Evolutionary conservation across 2,329 filamentous ascomycete species (phyloP).

Genomic region (Monosporascus sp.): DNA sequence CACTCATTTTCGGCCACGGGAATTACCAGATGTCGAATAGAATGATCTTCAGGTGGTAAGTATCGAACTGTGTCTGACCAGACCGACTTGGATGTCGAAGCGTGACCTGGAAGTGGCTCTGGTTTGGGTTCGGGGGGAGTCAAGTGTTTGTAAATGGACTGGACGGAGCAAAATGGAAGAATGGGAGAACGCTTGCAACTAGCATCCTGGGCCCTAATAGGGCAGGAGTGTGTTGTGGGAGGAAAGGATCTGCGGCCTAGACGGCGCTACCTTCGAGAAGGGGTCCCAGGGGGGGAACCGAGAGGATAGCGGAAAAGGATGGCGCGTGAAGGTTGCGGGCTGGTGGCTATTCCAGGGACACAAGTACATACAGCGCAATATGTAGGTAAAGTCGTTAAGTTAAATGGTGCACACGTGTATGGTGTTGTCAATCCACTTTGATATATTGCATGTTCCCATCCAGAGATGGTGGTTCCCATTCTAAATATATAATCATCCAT

Average conservation of each 20-base stretch:
- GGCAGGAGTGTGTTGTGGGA: slow-evolving; percentile 18
- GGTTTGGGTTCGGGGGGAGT: neutral
- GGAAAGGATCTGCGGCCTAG: slow-evolving; percentile 25
- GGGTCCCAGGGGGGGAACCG: neutral
- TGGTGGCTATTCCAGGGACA: neutral
- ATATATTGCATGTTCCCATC: too few species aligned
- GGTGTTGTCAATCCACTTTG: too few species aligned
- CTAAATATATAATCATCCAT: too few species aligned
- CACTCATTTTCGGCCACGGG: neutral
- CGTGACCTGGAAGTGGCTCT: neutral
- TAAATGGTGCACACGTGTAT: neutral
- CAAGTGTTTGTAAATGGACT: neutral
- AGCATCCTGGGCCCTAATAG: slow-evolving; percentile 19
- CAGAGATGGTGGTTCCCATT: too few species aligned
- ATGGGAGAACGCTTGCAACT: too few species aligned
- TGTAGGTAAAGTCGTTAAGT: too few species aligned
- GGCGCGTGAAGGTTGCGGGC: neutral
- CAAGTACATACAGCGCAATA: too few species aligned
- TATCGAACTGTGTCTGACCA: neutral
- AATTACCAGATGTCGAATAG: neutral
- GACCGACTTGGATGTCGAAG: neutral
- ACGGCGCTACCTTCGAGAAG: slow-evolving; percentile 22
- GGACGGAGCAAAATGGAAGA: slow-evolving; percentile 7
- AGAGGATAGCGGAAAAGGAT: neutral
- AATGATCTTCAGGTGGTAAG: neutral